A percentile compares a stretch with the other conserved stretches of the same genome.
These are phyloP conservation scores for Fraxinus sp. DNA, from an alignment of 305 asterid species.

Conservation along the genomic window DNA sequence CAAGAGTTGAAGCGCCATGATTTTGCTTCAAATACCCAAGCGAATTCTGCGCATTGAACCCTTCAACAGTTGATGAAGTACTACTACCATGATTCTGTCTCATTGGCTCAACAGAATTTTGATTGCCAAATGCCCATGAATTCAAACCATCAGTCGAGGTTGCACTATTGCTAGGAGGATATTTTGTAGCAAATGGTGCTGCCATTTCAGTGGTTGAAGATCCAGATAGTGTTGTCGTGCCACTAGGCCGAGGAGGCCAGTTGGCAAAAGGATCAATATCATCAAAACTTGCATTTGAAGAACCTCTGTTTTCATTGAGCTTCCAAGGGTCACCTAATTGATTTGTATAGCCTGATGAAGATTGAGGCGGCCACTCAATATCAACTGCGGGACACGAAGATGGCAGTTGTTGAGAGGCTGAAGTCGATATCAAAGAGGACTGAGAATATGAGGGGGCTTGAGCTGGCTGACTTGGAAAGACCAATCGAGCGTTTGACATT, in stretches of 20 bases:
- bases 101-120: conserved; percentile 32
- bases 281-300: conserved; percentile 50
- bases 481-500: conserved; percentile 45
- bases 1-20: conserved; percentile 36
- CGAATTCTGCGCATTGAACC: conserved; percentile 44
- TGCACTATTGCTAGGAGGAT: conserved; percentile 35
- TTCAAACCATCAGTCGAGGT: conserved; percentile 45
- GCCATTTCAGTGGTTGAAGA: conserved; percentile 46
- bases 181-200: conserved; percentile 35
- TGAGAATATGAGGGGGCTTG: conserved; percentile 39
- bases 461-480: conserved; percentile 42
- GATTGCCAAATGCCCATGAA: conserved; percentile 60
- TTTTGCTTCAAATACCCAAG: conserved; percentile 66
- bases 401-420: conserved; percentile 53
- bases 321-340: conserved; percentile 38
- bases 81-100: conserved; percentile 57
- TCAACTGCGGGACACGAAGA: conserved; percentile 89
- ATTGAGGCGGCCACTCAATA: conserved; percentile 91
- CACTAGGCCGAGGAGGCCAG: conserved; percentile 85
- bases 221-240: conserved; percentile 43
- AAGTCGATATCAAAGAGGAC: conserved; percentile 35
- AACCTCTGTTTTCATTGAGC: conserved; percentile 43
- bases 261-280: conserved; percentile 89
- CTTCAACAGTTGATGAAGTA: conserved; percentile 34
- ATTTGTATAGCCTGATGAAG: conserved; percentile 42